These are phyloP conservation scores for Papiliotrema flavescens DNA, from an alignment of 1,284 basidiomycete genomes.

Conservation along the genomic window DNA sequence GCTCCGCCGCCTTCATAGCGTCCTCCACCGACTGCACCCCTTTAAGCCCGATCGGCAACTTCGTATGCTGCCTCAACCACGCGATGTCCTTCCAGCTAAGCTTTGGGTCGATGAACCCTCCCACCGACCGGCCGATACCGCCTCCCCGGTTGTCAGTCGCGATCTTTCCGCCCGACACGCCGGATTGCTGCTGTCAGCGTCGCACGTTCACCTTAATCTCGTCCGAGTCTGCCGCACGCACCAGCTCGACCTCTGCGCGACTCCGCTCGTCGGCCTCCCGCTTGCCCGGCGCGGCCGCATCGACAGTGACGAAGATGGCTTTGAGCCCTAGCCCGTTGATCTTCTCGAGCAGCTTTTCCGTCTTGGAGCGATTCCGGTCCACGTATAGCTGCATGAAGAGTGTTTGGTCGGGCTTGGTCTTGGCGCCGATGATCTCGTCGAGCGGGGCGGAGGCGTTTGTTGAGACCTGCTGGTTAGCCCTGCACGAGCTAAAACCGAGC, in stretches of 20 bases:
- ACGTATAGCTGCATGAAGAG: constrained; percentile 52
- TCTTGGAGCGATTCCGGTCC: constrained; percentile 42
- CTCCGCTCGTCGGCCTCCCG: constrained; percentile 48
- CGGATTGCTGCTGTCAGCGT: constrained; percentile 27
- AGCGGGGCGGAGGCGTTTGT: constrained; percentile 48
- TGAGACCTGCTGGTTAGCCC: constrained; percentile 31
- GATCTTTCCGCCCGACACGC: constrained; percentile 47
- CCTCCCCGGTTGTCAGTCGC: constrained; percentile 44
- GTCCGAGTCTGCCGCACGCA: constrained; percentile 8
- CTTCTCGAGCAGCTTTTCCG: constrained; percentile 37
- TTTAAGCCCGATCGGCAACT: constrained; percentile 47
- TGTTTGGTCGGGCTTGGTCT: constrained; percentile 26
- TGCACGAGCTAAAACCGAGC: not conserved
- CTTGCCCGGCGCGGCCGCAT: constrained; percentile 49
- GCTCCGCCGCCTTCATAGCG: constrained; percentile 45
- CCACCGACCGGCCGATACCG: constrained; percentile 47
- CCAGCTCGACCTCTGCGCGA: constrained; percentile 43
- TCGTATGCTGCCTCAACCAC: constrained; percentile 44
- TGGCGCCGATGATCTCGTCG: constrained; percentile 36
- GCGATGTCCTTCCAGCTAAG: constrained; percentile 45
- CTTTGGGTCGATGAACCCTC: constrained; percentile 47
- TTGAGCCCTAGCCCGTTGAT: constrained; percentile 42
- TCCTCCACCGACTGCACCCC: constrained; percentile 51
- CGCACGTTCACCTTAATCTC: no score
- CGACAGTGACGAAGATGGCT: constrained; percentile 49